Evolutionary conservation across 805 yeast genomes (phyloP), one percentile per base, ranked within the genome.

Genomic region (Jamesozyma piceae): DNA sequence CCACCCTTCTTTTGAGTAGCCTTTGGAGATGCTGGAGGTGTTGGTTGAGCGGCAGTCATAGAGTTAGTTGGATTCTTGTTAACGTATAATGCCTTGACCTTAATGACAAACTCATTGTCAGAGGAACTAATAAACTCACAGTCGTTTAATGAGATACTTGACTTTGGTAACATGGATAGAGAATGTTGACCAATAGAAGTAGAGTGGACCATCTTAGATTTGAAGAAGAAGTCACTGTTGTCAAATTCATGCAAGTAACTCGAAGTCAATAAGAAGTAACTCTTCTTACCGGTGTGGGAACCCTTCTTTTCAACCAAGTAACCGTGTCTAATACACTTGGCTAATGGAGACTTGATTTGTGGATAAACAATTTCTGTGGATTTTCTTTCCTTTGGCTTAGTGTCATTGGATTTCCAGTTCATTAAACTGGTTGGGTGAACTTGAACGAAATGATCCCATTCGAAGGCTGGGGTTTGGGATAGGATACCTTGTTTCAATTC

Each of bases 371-470:
- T 62, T 46, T 77, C 78, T 1, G 75, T 61, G 35, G 74, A 60
- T 45, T 68, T 71, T 43, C 77, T 56, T 17, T 66, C 60, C 31
- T 59, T 61, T 33, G 71, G 72, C 13, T 63, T 49, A 3, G 64
- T 58, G 22, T 59, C 61, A 20, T 51, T 55, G 2, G 72, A 55
- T 42, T 64, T 64, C 60, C 64, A 59, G 35, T 57, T 51, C 31
- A 63, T 46, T 27, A 72, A 41, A 35, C 73, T 64, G 42, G 66
- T 64, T 26, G 62, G 65, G 18, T 67, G 65, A 37, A 62, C 58
- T 39, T 66, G 65, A 41, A 80, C 75, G 47, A 79, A 80, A 35
- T 73, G 73, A 53, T 80, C 82, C 87, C 87, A 80, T 58, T 80
- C 88, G 47, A 72, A 64, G 32, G 69, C 71, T 15, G 76, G 69